These are phyloP conservation scores for Dichotomocladium elegans DNA, from an alignment of 371 early-diverging fungal species.

Conservation along the genomic window DNA sequence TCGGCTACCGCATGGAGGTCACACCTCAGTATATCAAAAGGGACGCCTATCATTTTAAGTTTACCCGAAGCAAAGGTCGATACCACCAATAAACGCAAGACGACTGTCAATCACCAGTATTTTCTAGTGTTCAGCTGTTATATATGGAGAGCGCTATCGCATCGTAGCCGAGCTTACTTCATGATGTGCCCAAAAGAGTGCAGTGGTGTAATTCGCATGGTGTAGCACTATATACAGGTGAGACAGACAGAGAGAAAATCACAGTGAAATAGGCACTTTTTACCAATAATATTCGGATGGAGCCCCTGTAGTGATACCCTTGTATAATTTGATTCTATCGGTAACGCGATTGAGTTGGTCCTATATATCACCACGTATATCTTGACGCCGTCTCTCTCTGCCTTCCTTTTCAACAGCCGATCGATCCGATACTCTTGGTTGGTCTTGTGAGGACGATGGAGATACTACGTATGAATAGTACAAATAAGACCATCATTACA, in stretches of 20 bases:
- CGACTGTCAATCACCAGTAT: conserved; percentile 79
- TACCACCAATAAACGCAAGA: conserved; percentile 87
- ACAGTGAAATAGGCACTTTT: conserved; percentile 7
- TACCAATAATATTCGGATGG: conserved; percentile 74
- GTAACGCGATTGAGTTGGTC: conserved; percentile 73
- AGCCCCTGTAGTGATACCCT: conserved; percentile 69
- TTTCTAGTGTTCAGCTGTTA: conserved; percentile 59
- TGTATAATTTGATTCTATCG: conserved; percentile 80
- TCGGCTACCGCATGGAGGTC: no score
- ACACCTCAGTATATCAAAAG: no score
- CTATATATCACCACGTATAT: conserved; percentile 90
- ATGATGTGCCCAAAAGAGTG: conserved; percentile 76
- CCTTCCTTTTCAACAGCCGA: conserved; percentile 76
- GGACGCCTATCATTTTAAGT: no score
- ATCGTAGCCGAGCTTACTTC: conserved; percentile 26
- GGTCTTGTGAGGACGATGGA: conserved; percentile 70
- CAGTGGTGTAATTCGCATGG: conserved; percentile 68
- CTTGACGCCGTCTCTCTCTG: conserved; percentile 74
- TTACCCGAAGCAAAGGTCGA: conserved; percentile 86
- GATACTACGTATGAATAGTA: conserved; percentile 47
- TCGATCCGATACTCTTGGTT: conserved; percentile 82
- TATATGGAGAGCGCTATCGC: no score
- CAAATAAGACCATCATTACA: neutral
- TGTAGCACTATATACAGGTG: conserved; percentile 72
- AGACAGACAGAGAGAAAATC: neutral